Percentiles rank a stretch among this genome's conserved stretches.
These are phyloP conservation scores for Emmonsiellopsis sp. DNA, from an alignment of 2,329 filamentous ascomycete genomes.

Conservation along the genomic window DNA sequence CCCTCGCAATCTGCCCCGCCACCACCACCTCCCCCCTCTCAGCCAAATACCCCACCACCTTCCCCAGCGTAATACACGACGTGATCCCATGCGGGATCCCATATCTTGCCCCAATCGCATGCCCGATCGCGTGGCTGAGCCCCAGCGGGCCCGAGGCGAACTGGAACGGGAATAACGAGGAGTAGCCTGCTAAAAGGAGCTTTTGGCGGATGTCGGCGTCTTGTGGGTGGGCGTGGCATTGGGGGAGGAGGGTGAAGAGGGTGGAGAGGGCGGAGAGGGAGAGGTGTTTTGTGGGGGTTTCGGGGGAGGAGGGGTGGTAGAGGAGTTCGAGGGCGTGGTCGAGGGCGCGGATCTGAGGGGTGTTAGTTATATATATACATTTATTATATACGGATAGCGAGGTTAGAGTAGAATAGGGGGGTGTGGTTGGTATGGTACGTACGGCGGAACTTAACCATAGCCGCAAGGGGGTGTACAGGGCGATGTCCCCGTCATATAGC, in stretches of 20 bases:
- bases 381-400: too few relatives aligned
- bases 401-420: background rate
- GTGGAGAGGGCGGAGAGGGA: slow-evolving; percentile 7
- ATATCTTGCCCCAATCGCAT: slow-evolving; percentile 11
- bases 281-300: slow-evolving; percentile 9
- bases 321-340: slow-evolving; percentile 12
- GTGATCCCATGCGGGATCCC: slow-evolving; percentile 12
- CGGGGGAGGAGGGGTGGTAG: slow-evolving; percentile 9
- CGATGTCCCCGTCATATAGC: slow-evolving; percentile 7
- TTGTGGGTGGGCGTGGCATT: slow-evolving; percentile 7
- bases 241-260: slow-evolving; percentile 9
- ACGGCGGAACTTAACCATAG: slow-evolving; percentile 11
- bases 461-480: slow-evolving; percentile 6
- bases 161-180: slow-evolving; percentile 8
- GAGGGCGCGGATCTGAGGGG: slow-evolving; percentile 9
- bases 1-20: slow-evolving; percentile 14
- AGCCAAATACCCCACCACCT: slow-evolving; percentile 6
- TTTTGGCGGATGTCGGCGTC: slow-evolving; percentile 10
- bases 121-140: slow-evolving; percentile 11
- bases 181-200: slow-evolving; percentile 9
- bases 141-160: slow-evolving; percentile 6
- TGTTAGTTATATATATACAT: background rate
- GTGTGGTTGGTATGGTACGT: slow-evolving; percentile 1
- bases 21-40: slow-evolving; percentile 4
- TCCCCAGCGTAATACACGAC: slow-evolving; percentile 10